Base-by-base conservation (phyloP, 192 early-diverging fungal genomes). In the Dissophora globulifera region DNA sequence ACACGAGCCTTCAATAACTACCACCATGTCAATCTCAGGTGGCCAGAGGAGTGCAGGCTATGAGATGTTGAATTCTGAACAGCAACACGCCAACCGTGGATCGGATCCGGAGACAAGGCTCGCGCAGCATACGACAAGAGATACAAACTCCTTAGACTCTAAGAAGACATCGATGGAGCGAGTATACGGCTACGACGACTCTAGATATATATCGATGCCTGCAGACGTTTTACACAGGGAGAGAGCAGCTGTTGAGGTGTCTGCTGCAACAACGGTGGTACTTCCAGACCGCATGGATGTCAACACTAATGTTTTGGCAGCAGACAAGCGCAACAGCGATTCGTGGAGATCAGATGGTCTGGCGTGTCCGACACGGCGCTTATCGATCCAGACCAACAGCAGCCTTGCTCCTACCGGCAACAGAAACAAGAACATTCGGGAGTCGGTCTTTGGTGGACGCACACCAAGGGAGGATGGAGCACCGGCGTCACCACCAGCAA, bases 401-500 rank as follows among this genome's bases (percentile, higher is more conserved):
- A 43, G 41, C 43, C 9, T 16, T 30, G 54, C 13, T 22, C 30
- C 40, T 20, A n/a, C 26, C 7, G 43, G 19, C 23, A 54, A 40
- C 23, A 20, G 19, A 15, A 47, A 43, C 33, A 62, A 27, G 17
- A 64, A 59, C 31, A 66, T 76, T 9, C 72, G 72, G 0, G 72
- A 76, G 25, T 76, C 72, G 12, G 72, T 76, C 17, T 76, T 76
- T 67, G 72, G 72, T 35, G 70, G 70, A 54, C 62, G 70, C 15
- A 75, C 70, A 22, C 20, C 57, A 0, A 43, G 63, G 20, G 72
- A 76, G 17, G 72, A 67, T 10, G 33, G 41, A 4, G 25, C 47
- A 0, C 57, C 58, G 9, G 50, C 48, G 1, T 53, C 55, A 38
- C 62, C 53, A 6, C 30, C 58, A 49, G 26, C 45, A 16, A 32